phyloP scores from a whole-genome alignment of 495 filamentous ascomycete species.

The Neurospora tetrasperma region DNA sequence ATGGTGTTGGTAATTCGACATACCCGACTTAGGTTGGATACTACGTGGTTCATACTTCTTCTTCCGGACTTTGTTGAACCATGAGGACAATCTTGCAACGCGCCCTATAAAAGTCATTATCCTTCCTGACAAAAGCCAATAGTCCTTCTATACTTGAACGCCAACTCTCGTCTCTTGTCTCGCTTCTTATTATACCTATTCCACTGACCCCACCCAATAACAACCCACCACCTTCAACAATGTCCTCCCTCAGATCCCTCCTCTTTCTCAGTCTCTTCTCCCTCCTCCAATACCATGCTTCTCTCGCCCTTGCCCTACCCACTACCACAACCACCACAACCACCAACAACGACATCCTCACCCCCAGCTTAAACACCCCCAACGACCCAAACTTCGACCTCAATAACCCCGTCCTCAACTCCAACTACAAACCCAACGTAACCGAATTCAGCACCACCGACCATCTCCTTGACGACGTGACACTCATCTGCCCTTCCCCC shows the following conservation, averaged over 20 bases:
- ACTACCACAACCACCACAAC: background rate
- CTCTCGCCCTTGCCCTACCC: background rate
- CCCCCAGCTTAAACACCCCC: background rate
- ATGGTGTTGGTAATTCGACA: background rate
- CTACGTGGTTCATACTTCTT: too few species aligned
- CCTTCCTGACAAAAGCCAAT: accelerated
- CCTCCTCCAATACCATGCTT: background rate
- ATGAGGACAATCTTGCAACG: background rate
- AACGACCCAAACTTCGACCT: background rate
- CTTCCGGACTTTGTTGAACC: background rate
- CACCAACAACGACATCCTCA: background rate
- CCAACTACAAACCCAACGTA: background rate
- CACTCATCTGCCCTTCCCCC: background rate
- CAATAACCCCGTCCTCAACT: background rate
- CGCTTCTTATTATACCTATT: background rate
- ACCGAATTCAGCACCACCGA: background rate
- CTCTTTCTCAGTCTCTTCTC: background rate
- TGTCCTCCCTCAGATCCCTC: background rate
- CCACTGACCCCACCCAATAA: background rate
- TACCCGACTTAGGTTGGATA: too few species aligned
- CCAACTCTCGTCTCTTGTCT: background rate
- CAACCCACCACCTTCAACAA: background rate
- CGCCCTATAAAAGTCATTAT: background rate
- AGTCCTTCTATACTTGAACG: background rate
- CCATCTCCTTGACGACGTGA: background rate